Base-by-base conservation (phyloP, 2,329 filamentous ascomycete species). In the Trichoderma oligosporum region DNA sequence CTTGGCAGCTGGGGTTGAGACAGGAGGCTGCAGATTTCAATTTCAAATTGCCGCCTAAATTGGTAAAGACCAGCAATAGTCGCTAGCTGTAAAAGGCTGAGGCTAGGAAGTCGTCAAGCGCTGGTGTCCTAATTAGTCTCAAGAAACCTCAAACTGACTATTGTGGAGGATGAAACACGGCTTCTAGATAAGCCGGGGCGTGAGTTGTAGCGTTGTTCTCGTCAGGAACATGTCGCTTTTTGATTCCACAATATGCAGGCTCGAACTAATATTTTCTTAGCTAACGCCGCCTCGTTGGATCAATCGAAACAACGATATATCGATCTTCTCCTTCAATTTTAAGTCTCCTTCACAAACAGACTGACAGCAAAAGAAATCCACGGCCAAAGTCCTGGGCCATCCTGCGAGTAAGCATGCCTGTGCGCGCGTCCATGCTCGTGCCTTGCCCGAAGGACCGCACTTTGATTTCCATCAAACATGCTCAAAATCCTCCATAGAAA, bases 121-220 rank as follows among this genome's bases (percentile, higher is more conserved):
- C 51, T 38, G 31, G 41, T 16, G 41, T 22, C 51, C 51, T 18
- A 36, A n/a, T 41, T 38, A 55, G 25, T 42, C 48, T 24, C 47
- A 14, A 42, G 20, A 41, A 18, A 22, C 29, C 42, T 58, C 56
- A 58, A 58, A 58, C 56, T 42, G 56, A n/a, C 56, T 29, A 46
- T 47, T 46, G 49, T 49, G 48, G 44, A 45, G 36, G 56, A 54
- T 58, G 56, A 58, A 58, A 58, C 56, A 55, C 56, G 56, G 56
- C 38, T 31, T 55, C 42, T 25, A 35, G 22, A 33, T 49, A 36
- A 36, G 45, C 45, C 51, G 48, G 48, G 38, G 38, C 33, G 18
- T n/a, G 49, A 22, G 22, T 12, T 27, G 45, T 41, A 57, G 29
- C 45, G 45, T 29, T 49, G 16, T 35, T 35, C 54, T 22, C 38